Base-by-base conservation (phyloP, 352 stramenopile genomes). In the Phytophthora fragariae region DNA sequence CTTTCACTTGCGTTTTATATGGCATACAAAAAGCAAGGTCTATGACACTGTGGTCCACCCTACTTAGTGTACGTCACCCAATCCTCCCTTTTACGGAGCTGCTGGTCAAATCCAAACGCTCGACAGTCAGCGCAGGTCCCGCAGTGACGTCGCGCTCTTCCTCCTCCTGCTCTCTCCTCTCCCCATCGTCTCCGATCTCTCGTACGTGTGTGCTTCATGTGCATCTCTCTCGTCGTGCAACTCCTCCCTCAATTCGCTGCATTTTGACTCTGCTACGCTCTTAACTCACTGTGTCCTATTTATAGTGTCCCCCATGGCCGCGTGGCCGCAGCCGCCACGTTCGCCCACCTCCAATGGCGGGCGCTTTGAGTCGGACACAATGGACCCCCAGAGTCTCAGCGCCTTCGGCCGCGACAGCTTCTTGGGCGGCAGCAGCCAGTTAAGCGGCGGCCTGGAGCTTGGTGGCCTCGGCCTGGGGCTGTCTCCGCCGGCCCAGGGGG, bases 291-390 rank as follows among this genome's bases (percentile, higher is more conserved):
- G 27, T 75, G 61, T 79, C 72, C 62, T 52, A 47, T 69, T 56
- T 47, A 55, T 67, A 79, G 72, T 75, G 61, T 69, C 24, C 72
- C 57, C 61, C 66, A 81, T 81, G 74, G 70, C 61, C n/a, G 61
- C 57, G 39, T 81, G 74, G 74, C 70, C 70, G 8, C 61, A 78
- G 57, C 71, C 74, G 11, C 74, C 74, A 58, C 70, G 70, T 39
- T 77, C 74, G 15, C 66, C 65, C 14, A 71, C 64, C 62, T 21
- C n/a, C 9, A 46, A 37, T 46, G 27, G 14, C 21, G 75, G 71
- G 19, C 74, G 31, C 12, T 76, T 76, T 46, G 47, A 65, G 17
- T 57, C 74, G 61, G 71, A 81, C 57, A 70, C 62, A 62, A 19
- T 55, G 50, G 33, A 12, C 9, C 72, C 73, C 58, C 70, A 66